Base-by-base conservation (phyloP, 1,139 yeast species). In the Sugiyamaella paludigena region DNA sequence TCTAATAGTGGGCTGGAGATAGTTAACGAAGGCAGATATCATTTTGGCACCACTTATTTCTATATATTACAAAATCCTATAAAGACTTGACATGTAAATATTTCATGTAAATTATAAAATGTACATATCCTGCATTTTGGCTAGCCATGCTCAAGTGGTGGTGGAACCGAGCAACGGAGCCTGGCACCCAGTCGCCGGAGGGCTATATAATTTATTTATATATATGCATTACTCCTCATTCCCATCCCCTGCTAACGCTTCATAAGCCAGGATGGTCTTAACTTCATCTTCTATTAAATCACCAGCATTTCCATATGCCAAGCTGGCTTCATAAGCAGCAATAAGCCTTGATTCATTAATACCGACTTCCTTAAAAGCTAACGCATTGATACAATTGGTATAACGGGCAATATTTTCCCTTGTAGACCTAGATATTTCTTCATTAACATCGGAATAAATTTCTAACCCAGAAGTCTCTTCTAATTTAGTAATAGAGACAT, bases 401-500 rank as follows among this genome's bases (percentile, higher is more conserved):
- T 94, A 92, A 51, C 98, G 75, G 8, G 95, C 78, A 40, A 94
- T 91, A 24, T 89, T 84, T 54, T 78, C 80, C 58, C 94, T 77
- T 7, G 81, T 75, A 16, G 79, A 73, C 13, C 73, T 69, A 4
- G 86, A 70, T 16, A 94, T 84, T 26, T 70, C 69, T 55, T 91
- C 98, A 64, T 94, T 94, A 52, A 79, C 78, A 67, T 94, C 98
- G 48, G 95, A 84, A 69, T 94, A 94, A 46, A 94, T 92, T 62
- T 91, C 96, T 91, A 95, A 83, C 1, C 96, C 86, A 41, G 96
- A 85, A 63, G 89, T 96, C 64, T 92, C 97, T 64, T 94, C 98
- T 43, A 92, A 71, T 58, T 95, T 76, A 6, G 97, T 89, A 49
- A 92, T 86, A 15, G 64, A 66, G 4, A 67, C 61, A 36, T 65